Evolutionary conservation across 1,284 basidiomycete species (phyloP), one percentile per base, ranked within the genome.

Genomic region (Fistulinella cinereoalba): DNA sequence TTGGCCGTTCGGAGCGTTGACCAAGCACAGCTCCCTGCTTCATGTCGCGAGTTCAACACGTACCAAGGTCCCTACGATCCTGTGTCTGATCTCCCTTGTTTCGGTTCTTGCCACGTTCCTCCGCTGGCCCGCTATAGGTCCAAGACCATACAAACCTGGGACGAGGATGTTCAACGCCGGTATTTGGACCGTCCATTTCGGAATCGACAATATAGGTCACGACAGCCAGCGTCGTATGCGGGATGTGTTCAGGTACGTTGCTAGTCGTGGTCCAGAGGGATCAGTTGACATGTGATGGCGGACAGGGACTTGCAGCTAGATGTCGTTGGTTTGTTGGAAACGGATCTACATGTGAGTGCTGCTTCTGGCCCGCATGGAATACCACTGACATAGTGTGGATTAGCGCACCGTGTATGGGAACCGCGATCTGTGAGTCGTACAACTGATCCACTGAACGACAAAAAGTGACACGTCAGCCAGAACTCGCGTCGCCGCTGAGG

Each of bases 121-220:
- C 47, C 74, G 72, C 27, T 71, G 73, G 56, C 81, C 84, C 0
- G 64, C 61, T 10, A 53, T 67, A 4, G 62, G 74, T 25, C 72
- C 79, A 0, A 65, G 59, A 34, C 89, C 92, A 2, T 82, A 82
- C 66, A 81, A 83, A 49, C 69, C 83, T 8, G 80, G 77, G 6
- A 76, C 85, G 10, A 74, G 88, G 18, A 74, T 92, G 18, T 72
- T 96, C 37, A 87, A 85, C n/a, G 85, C 88, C 10, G 94, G 92
- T 1, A 94, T 97, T 47, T 96, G 92, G 91, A 95, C 94, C 0
- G 75, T 95, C 23, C 92, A 96, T 65, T 96, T 96, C 64, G 90
- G 89, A 3, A 81, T 93, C 41, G 87, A 92, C 58, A 85, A 91
- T 53, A 77, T 75, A 36, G 91, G 92, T 5, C 75, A 88, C 53